Percentiles rank a stretch among this genome's conserved stretches.
These are phyloP conservation scores for Aureobasidium sp. DNA, from an alignment of 2,329 filamentous ascomycete species.

Conservation along the genomic window DNA sequence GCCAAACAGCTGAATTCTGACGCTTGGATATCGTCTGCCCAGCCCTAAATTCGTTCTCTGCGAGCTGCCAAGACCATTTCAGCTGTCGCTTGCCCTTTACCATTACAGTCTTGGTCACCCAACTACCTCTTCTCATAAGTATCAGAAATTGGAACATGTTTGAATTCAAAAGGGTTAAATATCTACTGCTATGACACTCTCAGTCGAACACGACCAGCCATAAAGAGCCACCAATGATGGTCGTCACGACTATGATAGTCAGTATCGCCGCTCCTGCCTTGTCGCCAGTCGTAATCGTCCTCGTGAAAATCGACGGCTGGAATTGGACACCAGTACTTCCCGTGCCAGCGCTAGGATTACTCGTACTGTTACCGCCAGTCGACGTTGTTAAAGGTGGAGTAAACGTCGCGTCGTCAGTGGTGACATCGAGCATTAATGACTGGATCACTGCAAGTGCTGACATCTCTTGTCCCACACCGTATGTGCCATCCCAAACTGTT, in stretches of 20 bases:
- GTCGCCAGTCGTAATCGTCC: slow-evolving; percentile 49
- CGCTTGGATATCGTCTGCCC: no score
- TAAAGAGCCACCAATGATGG: background rate
- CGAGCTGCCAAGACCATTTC: no score
- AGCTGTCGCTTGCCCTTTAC: no score
- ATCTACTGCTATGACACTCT: background rate
- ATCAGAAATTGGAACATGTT: no score
- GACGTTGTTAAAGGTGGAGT: slow-evolving; percentile 6
- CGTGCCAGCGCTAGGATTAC: slow-evolving; percentile 14
- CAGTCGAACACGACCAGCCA: background rate
- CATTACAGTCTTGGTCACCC: no score
- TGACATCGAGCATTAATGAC: slow-evolving; percentile 7
- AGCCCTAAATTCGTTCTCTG: no score
- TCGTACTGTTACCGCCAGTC: slow-evolving; percentile 16
- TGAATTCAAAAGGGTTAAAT: background rate
- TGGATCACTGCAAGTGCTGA: slow-evolving; percentile 44
- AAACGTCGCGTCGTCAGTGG: background rate
- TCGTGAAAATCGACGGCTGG: background rate
- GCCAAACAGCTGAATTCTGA: no score
- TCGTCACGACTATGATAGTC: slow-evolving; percentile 49
- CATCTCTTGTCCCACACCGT: slow-evolving; percentile 49
- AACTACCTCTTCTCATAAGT: no score
- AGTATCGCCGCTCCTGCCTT: slow-evolving; percentile 60
- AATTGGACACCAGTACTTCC: background rate
- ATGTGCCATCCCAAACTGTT: slow-evolving; percentile 35